Conservation (phyloP, 1,139 yeast species). For the Taphrina communis region DNA sequence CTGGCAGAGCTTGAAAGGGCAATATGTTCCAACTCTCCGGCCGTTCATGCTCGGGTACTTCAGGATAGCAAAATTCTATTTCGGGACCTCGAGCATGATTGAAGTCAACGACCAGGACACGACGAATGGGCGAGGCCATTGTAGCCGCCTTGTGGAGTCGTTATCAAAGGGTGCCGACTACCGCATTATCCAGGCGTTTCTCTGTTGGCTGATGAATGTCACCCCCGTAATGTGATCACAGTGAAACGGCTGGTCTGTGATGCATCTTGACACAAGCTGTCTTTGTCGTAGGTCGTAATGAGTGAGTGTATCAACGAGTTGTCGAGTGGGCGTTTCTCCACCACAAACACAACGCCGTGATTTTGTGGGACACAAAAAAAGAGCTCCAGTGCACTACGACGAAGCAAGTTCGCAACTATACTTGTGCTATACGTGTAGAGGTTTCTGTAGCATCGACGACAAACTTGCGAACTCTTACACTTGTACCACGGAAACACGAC, state of each 20-base stretch:
- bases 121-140: conserved; percentile 60
- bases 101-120: conserved; percentile 88
- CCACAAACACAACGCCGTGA: neutral
- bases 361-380: neutral
- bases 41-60: conserved; percentile 48
- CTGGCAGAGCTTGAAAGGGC: conserved; percentile 94
- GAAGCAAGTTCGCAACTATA: neutral
- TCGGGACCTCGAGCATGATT: conserved; percentile 96
- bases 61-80: conserved; percentile 74
- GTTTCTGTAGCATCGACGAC: neutral
- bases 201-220: neutral
- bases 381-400: conserved; percentile 1
- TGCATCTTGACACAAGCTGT: neutral
- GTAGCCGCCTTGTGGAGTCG: neutral
- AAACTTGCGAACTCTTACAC: neutral
- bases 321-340: conserved; percentile 4
- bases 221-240: neutral
- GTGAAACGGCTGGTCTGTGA: neutral
- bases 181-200: neutral
- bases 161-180: neutral
- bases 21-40: conserved; percentile 87
- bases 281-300: neutral
- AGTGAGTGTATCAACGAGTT: neutral
- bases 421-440: neutral
- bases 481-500: neutral